phyloP scores from a whole-genome alignment of 2,329 filamentous ascomycete genomes.

The Apiospora saccharicola region DNA sequence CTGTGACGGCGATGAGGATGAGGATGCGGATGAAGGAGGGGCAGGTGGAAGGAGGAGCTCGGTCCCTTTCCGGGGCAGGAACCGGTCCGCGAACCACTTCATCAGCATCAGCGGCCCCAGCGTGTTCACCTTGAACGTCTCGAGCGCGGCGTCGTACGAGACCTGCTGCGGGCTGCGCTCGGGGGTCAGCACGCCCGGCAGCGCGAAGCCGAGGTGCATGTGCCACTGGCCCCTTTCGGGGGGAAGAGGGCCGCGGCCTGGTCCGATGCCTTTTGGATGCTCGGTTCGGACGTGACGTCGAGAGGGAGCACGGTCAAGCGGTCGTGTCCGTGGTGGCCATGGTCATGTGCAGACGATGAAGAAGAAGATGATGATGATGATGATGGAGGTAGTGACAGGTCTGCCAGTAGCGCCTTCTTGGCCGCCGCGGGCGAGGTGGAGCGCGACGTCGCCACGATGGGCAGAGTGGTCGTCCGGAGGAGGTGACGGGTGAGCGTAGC shows the following conservation, averaged over 20 bases:
- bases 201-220: conserved; percentile 72
- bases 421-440: conserved; percentile 41
- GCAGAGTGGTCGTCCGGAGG: conserved; percentile 54
- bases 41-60: conserved; percentile 36
- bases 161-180: conserved; percentile 76
- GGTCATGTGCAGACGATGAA: conserved; percentile 38
- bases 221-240: conserved; percentile 52
- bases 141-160: conserved; percentile 64
- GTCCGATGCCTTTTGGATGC: conserved; percentile 63
- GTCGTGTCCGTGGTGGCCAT: conserved; percentile 9
- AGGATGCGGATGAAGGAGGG: neutral
- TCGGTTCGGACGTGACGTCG: conserved; percentile 66
- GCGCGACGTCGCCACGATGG: conserved; percentile 56
- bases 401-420: conserved; percentile 41
- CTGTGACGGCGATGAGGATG: conserved; percentile 9
- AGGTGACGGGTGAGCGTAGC: conserved; percentile 57
- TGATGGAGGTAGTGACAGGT: conserved; percentile 29
- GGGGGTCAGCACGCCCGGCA: conserved; percentile 76
- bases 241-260: conserved; percentile 62
- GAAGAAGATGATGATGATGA: conserved; percentile 38
- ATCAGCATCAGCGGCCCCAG: conserved; percentile 78
- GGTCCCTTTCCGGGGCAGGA: conserved; percentile 69
- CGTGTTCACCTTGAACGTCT: conserved; percentile 76
- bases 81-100: conserved; percentile 72
- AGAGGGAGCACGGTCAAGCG: conserved; percentile 42